Percentiles rank a stretch among this genome's conserved stretches.
Evolutionary conservation across 169 alveolate species (phyloP).

Genomic region (Plasmodium cynomolgi): DNA sequence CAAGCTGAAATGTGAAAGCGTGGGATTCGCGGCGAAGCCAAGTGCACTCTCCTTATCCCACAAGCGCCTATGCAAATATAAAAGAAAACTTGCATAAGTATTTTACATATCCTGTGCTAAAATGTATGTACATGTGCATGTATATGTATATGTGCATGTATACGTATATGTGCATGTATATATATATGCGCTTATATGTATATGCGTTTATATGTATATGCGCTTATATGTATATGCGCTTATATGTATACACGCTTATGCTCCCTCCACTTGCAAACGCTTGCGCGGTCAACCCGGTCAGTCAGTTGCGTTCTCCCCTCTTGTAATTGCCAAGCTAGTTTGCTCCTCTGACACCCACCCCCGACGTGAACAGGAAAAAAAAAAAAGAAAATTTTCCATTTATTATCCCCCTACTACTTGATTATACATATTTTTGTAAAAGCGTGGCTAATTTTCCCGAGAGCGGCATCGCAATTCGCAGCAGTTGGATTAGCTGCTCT

Average conservation of each 20-base stretch:
- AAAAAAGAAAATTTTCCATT: neutral
- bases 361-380: neutral
- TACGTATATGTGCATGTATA: no score
- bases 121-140: neutral
- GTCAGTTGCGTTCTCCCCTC: neutral
- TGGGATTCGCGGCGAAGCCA: neutral
- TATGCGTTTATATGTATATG: no score
- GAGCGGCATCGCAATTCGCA: neutral
- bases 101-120: neutral
- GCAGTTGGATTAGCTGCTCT: neutral
- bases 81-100: neutral
- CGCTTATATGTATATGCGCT: neutral
- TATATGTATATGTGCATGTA: neutral
- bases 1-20: neutral
- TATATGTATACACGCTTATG: neutral
- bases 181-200: no score
- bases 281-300: neutral
- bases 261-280: neutral
- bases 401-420: neutral
- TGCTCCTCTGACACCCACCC: neutral
- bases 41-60: neutral
- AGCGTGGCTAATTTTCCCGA: neutral
- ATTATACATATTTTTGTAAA: no score
- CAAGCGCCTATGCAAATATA: neutral
- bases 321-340: neutral